Conservation (phyloP, 176 grass and related monocot genomes). For the Rhynchospora pubera region DNA sequence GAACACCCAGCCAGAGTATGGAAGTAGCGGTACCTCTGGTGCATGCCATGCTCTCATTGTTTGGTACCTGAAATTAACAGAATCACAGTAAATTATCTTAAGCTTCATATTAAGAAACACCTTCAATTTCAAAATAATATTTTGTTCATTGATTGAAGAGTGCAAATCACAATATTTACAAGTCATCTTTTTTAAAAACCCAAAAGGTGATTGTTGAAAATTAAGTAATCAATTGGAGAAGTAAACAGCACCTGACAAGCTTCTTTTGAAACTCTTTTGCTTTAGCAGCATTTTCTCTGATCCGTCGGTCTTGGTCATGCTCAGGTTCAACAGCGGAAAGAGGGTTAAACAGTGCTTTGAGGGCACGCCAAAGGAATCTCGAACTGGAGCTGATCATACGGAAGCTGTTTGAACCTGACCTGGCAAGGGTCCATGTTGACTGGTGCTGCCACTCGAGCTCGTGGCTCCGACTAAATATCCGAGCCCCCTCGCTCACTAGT, state of each 20-base stretch:
- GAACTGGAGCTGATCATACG: constrained; percentile 27
- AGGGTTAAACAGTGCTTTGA: constrained; percentile 5
- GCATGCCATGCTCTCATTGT: constrained; percentile 37
- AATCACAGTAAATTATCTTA: neutral
- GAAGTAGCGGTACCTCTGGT: constrained; percentile 42
- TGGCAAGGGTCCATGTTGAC: constrained; percentile 26
- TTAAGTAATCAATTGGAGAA: neutral
- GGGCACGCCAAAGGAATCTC: constrained; percentile 21
- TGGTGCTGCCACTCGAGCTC: constrained; percentile 79
- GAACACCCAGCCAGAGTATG: constrained; percentile 46
- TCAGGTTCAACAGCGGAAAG: neutral
- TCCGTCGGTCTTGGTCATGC: neutral
- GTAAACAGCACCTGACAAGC: constrained; percentile 10
- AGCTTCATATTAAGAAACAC: too few species aligned
- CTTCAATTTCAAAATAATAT: too few species aligned
- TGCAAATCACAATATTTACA: too few species aligned
- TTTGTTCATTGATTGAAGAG: too few species aligned
- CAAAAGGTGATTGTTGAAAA: too few species aligned
- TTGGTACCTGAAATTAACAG: constrained; percentile 5
- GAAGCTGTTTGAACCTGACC: neutral
- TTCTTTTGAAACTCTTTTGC: constrained; percentile 25
- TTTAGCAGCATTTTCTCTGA: constrained; percentile 10
- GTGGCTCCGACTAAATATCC: constrained; percentile 57
- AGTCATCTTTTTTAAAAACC: too few species aligned
- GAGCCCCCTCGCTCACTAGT: constrained; percentile 39